Evolutionary conservation across 2,329 filamentous ascomycete species (phyloP), one percentile per base, ranked within the genome.

Genomic region (Ophiognomonia clavigignenti-juglandacearum): DNA sequence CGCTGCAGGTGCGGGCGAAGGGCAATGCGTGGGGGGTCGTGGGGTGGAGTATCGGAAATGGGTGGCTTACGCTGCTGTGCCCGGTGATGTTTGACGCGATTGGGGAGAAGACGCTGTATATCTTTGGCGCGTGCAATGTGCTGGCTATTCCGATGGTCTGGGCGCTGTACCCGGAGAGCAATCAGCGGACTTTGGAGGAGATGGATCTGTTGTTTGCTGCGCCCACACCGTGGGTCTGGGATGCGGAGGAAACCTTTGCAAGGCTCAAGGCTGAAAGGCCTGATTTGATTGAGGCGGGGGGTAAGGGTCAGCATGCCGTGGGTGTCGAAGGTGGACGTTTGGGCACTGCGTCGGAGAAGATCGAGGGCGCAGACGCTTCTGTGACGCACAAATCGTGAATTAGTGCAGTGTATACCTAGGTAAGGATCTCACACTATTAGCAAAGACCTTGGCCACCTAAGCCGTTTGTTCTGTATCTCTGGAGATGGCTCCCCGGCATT

Each of bases 11-110:
- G 0, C 76, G 86, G 19, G 85, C 86, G 1, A 83, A 85, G 55
- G 86, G 85, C 6, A 89, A 88, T 51, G 83, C 85, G 0, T 88
- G 80, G 76, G 85, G 86, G 18, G 85, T 89, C 0, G 77, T 88
- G 0, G 85, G 86, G 0, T 90, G 85, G 86, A 79, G 74, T 13
- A 86, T 89, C 42, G 85, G 86, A 0, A 88, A 88, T 54, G 55
- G 38, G 36, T 57, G 26, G 58, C 59, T 47, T 47, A 56, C 11
- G 0, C 67, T 82, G 0, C 64, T 82, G 1, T 73, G 75, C 8
- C 78, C 78, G 0, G 69, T 75, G n/a, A 83, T 83, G 65, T 84
- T 87, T 59, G 65, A 71, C 47, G 68, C 72, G 6, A 79, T 89
- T 43, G 74, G 77, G 19, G 82, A 87, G 53, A 87, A 86, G 58